These are phyloP conservation scores for Phlebiopsis flavidoalba DNA, from an alignment of 768 basidiomycete genomes.

Conservation along the genomic window DNA sequence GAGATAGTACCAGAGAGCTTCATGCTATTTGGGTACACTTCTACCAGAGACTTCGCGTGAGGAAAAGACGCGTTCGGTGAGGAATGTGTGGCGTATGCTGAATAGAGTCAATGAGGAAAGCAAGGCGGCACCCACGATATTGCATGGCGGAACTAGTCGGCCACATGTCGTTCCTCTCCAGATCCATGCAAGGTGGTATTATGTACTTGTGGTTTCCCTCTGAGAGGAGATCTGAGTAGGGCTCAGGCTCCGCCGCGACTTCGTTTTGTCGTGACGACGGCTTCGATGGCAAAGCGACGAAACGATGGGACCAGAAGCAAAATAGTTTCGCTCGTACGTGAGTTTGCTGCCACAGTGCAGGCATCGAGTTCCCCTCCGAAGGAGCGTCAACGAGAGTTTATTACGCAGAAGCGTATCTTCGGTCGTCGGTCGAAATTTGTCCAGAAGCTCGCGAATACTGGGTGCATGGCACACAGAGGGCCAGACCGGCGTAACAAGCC, in stretches of 20 bases:
- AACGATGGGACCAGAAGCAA: conserved; percentile 68
- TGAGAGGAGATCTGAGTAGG: conserved; percentile 26
- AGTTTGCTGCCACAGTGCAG: conserved; percentile 46
- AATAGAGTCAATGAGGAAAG: conserved; percentile 4
- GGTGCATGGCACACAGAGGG: not conserved
- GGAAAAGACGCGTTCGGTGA: not conserved
- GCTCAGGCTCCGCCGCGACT: conserved; percentile 16
- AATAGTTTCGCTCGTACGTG: conserved; percentile 69
- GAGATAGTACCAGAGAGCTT: conserved; percentile 62
- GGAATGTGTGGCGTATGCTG: not conserved
- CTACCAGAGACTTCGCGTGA: conserved; percentile 47
- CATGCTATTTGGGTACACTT: conserved; percentile 49
- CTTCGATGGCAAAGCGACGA: conserved; percentile 41
- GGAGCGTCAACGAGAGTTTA: conserved; percentile 28
- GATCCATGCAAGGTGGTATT: conserved; percentile 54
- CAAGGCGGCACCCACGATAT: conserved; percentile 41
- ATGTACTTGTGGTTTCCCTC: conserved; percentile 33
- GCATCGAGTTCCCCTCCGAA: conserved; percentile 47
- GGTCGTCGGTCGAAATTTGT: not conserved
- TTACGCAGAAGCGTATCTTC: conserved; percentile 14
- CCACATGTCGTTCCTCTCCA: conserved; percentile 54
- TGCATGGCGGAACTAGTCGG: conserved; percentile 65
- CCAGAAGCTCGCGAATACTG: not conserved
- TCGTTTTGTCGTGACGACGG: conserved; percentile 11
- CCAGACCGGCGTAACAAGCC: conserved; percentile 43